Evolutionary conservation across 768 basidiomycete genomes (phyloP), one percentile per base, ranked within the genome.

Genomic region (Mycena latifolia): DNA sequence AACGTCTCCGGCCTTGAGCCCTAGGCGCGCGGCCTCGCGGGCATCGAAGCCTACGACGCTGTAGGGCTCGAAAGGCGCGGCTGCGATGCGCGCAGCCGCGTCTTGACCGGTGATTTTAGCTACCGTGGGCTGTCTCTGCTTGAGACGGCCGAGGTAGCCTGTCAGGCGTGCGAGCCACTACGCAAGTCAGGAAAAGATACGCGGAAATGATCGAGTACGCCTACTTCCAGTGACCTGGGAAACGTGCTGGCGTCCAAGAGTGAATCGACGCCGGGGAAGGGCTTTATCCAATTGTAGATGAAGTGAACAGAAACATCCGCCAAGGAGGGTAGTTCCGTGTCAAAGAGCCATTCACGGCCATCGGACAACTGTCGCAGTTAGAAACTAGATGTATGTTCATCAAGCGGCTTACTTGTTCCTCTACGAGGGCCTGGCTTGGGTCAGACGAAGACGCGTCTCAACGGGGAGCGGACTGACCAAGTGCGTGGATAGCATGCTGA

Each of bases 261-360:
- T 11, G 74, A 69, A 41, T 77, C 71, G 22, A 80, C 73, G 12
- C 74, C 73, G 31, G 69, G 77, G 72, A 85, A 81, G 15, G 53
- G 46, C 31, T 75, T 75, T 33, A 80, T 71, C 88, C 88, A 89
- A 9, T 73, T 71, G 64, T 83, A 75, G 6, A 84, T 70, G 66
- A 86, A 86, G 64, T 88, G 82, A 10, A 84, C 77, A 3, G 85
- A 81, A 35, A 89, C 73, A 71, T 90, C 89, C 8, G 82, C 85
- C 25, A 87, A 74, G 45, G 84, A 80, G 11, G 88, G 86, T 0
- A 76, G 62, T 60, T 82, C 82, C 0, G 88, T 88, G 66, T 88
- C 80, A 62, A 89, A 82, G 11, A 88, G 77, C 86, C 87, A 90
- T 70, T 85, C 82, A 2, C 88, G 80, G 25, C 80, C 84, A 71